Percentiles rank a stretch among this genome's conserved stretches.
phyloP scores from a whole-genome alignment of 441 rosid species.

The Melianthus villosus region DNA sequence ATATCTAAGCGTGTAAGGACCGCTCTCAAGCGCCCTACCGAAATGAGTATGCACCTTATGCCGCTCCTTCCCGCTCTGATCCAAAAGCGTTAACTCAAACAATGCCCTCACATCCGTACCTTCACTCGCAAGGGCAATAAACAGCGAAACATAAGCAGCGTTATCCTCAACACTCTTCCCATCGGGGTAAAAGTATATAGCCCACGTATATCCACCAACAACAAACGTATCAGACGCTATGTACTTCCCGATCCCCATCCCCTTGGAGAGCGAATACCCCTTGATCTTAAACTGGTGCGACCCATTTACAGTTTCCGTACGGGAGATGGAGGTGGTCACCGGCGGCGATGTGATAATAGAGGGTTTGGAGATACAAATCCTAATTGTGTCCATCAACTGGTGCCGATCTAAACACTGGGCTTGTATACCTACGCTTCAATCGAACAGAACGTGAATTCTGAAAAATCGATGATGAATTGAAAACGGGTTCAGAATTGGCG shows the following conservation, averaged over 20 bases:
- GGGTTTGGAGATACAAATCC: no score
- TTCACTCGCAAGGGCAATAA: slow-evolving; percentile 86
- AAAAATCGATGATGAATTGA: no score
- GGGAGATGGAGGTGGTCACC: no score
- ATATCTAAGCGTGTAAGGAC: slow-evolving; percentile 84
- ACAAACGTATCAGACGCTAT: slow-evolving; percentile 67
- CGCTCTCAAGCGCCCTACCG: slow-evolving; percentile 79
- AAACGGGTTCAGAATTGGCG: no score
- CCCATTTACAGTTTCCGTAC: slow-evolving; percentile 75
- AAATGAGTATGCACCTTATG: slow-evolving; percentile 96
- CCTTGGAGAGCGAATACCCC: slow-evolving; percentile 75
- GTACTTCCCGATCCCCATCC: slow-evolving; percentile 75
- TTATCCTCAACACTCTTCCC: slow-evolving; percentile 91
- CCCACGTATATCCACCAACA: slow-evolving; percentile 89
- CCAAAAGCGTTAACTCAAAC: slow-evolving; percentile 75
- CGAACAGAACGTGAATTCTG: no score
- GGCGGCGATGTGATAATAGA: no score
- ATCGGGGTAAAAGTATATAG: slow-evolving; percentile 86
- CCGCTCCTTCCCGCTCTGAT: slow-evolving; percentile 76
- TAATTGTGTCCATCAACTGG: no score
- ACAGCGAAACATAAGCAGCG: slow-evolving; percentile 63
- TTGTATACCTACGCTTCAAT: no score
- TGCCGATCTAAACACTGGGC: no score
- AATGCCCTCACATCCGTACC: slow-evolving; percentile 87
- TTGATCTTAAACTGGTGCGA: slow-evolving; percentile 72